Evolutionary conservation across 441 rosid genomes (phyloP), one percentile per base, ranked within the genome.

Genomic region (Corymbia citriodora): DNA sequence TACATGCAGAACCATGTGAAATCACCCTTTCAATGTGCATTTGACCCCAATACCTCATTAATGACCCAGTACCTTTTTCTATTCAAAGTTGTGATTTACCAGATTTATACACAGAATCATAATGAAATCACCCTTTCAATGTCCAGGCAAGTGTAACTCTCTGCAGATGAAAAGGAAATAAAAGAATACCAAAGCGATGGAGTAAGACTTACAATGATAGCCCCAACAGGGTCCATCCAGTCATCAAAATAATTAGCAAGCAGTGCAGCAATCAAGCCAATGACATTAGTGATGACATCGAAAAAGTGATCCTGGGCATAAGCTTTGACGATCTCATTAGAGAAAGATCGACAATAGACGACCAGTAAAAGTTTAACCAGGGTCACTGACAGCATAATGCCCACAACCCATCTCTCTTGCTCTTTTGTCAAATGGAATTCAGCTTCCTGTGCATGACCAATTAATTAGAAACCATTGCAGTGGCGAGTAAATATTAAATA

Each of bases 271-370:
- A 97, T 90, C 85, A 98, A 98, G 89, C 99, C 99, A 52, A 98
- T 96, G 91, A 96, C 88, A 88, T 98, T 98, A 55, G 99, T 97
- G 92, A 98, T 91, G 81, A 98, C 99, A 81, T 98, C 99, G 48
- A 98, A 98, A 93, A 97, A 97, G 92, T 97, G 99, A 92, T 98
- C 99, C 91, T 95, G 99, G 45, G 99, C 99, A 92, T 98, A 98
- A 85, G 99, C 99, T 92, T 95, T 98, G 49, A 98, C 96, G 36
- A 98, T 98, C 95, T 98, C 98, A 89, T 97, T 95, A 19, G 92
- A 94, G 91, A 97, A 98, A 15, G 96, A 74, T 88, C 95, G 98
- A 91, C 99, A 98, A 91, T 97, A 98, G 55, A 98, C 89, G 91
- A 93, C 94, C 87, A 98, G 92, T 59, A 95, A 88, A 52, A 98